These are phyloP conservation scores for Ilex aquifolium DNA, from an alignment of 257 asterid genomes.

Conservation along the genomic window DNA sequence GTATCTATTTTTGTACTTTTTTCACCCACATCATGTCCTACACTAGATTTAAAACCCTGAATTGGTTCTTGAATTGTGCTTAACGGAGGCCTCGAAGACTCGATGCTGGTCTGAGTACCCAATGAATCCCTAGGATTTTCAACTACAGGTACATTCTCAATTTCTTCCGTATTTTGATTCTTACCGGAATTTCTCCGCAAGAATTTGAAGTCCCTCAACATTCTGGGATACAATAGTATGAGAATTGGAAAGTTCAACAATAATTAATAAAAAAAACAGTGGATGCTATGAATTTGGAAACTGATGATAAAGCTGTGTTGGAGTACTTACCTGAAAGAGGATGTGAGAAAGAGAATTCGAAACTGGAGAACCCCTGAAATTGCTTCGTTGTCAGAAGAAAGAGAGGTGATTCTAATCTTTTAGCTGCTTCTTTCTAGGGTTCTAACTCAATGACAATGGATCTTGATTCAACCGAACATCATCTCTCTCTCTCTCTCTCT, in stretches of 20 bases:
- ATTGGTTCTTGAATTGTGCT: constrained; percentile 63
- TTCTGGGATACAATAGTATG: constrained; percentile 33
- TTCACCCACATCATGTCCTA: constrained; percentile 41
- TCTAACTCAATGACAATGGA: constrained; percentile 1
- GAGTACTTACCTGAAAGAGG: constrained; percentile 53
- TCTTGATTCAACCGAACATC: constrained; percentile 12
- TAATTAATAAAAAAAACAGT: neutral
- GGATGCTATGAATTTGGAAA: neutral
- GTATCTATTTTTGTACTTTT: constrained; percentile 44
- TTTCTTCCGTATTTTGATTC: constrained; percentile 59
- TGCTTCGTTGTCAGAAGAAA: constrained; percentile 19
- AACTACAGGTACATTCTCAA: constrained; percentile 62
- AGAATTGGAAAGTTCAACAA: neutral
- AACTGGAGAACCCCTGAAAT: constrained; percentile 48
- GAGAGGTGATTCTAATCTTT: neutral
- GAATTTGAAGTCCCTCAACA: constrained; percentile 85
- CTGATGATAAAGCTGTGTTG: neutral
- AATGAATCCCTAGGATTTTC: constrained; percentile 44
- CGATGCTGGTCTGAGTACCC: constrained; percentile 42
- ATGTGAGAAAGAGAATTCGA: constrained; percentile 51
- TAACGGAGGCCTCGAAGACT: constrained; percentile 78
- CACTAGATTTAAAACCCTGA: constrained; percentile 28
- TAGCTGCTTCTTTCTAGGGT: neutral
- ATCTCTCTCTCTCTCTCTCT: neutral
- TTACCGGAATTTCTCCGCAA: constrained; percentile 65